phyloP scores from a whole-genome alignment of 139 green algal genomes.

The Raphidocelis subcapitata region DNA sequence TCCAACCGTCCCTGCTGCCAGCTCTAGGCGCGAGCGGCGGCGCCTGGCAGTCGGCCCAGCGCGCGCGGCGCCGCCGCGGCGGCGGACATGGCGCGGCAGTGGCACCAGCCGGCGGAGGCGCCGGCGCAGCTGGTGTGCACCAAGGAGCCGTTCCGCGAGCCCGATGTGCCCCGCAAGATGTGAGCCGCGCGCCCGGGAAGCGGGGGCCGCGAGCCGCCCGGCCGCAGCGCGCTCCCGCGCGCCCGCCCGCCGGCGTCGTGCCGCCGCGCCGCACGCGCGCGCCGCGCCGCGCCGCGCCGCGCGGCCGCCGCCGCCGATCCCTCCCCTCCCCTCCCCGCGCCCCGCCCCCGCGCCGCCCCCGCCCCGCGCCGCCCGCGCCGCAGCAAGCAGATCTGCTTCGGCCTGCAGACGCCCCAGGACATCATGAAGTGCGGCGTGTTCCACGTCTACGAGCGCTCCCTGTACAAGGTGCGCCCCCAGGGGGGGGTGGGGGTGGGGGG shows the following conservation, averaged over 20 bases:
- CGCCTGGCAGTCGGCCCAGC: background rate
- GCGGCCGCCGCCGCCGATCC: background rate
- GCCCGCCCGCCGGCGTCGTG: no score
- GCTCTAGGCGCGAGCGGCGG: no score
- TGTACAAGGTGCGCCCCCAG: conserved; percentile 81
- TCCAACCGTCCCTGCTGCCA: no score
- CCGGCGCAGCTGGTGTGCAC: conserved; percentile 46
- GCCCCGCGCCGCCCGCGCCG: background rate
- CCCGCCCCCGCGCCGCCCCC: background rate
- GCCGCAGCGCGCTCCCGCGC: no score
- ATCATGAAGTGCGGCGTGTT: conserved; percentile 84
- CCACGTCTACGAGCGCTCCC: conserved; percentile 81
- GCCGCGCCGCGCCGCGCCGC: background rate
- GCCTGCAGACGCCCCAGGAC: conserved; percentile 79
- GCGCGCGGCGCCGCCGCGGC: background rate
- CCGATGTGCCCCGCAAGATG: conserved; percentile 77
- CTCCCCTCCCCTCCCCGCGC: background rate
- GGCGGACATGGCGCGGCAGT: background rate
- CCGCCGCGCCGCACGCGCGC: background rate
- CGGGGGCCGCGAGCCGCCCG: no score
- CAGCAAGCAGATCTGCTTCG: conserved; percentile 88
- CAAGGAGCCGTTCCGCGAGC: conserved; percentile 69
- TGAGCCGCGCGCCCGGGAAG: conserved; percentile 25
- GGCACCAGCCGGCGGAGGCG: conserved; percentile 4
- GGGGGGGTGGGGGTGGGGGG: no score